These are phyloP conservation scores for Suillus hirtellus DNA, from an alignment of 768 basidiomycete genomes.

Conservation along the genomic window DNA sequence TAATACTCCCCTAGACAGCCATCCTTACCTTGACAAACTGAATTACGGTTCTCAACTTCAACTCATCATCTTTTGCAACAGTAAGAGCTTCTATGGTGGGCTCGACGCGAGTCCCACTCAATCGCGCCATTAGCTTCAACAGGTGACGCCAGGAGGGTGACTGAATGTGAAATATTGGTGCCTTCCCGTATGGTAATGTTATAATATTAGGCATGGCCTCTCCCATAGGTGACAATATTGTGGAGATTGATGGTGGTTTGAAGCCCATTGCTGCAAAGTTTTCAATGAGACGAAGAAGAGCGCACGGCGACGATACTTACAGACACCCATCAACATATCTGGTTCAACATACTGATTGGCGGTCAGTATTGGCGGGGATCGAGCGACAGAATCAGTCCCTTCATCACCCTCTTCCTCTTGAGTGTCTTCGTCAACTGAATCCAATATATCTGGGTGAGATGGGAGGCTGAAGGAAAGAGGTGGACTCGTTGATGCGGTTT, in stretches of 20 bases:
- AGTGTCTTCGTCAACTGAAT: conserved; percentile 14
- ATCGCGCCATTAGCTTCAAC: conserved; percentile 71
- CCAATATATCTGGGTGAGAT: conserved; percentile 17
- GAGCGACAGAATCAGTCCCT: conserved; percentile 16
- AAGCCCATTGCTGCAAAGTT: conserved; percentile 64
- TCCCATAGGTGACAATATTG: conserved; percentile 46
- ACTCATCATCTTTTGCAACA: conserved; percentile 50
- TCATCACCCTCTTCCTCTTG: conserved; percentile 11
- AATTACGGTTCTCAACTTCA: conserved; percentile 69
- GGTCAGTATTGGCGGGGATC: conserved; percentile 18
- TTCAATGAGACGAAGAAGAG: conserved; percentile 13
- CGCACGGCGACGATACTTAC: conserved; percentile 45
- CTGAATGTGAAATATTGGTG: conserved; percentile 69
- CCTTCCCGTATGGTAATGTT: conserved; percentile 68
- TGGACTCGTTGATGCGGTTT: conserved; percentile 25
- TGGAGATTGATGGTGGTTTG: conserved; percentile 52
- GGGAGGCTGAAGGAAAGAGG: conserved; percentile 21
- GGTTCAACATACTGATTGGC: conserved; percentile 53
- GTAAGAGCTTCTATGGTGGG: conserved; percentile 69
- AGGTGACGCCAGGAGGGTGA: conserved; percentile 75
- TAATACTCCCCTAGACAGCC: conserved; percentile 1
- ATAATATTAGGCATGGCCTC: conserved; percentile 69
- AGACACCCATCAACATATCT: conserved; percentile 58
- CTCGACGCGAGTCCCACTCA: conserved; percentile 70
- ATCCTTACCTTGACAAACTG: conserved; percentile 73